A percentile compares a stretch with the other conserved stretches of the same genome.
Conservation (phyloP, 2,329 filamentous ascomycete genomes). For the Westerdykella aurantiaca region DNA sequence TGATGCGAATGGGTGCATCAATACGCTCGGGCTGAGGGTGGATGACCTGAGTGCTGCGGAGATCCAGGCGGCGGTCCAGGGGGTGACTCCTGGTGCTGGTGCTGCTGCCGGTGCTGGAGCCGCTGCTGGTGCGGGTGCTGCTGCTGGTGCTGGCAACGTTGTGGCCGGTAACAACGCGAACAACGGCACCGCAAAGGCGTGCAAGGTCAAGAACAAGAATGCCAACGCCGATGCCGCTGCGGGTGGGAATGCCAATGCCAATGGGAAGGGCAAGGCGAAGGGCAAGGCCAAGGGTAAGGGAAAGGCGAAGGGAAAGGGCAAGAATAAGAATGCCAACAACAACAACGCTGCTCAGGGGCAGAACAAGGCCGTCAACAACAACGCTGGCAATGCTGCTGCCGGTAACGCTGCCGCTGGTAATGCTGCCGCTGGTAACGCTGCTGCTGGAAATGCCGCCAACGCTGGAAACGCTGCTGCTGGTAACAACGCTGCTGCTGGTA, state of each 20-base stretch:
- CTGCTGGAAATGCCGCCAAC: background rate
- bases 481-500: background rate
- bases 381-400: background rate
- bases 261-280: conserved; percentile 1
- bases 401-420: conserved; percentile 1
- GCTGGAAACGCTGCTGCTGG: background rate
- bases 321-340: background rate
- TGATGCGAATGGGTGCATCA: conserved; percentile 51
- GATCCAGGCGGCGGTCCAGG: conserved; percentile 46
- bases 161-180: conserved; percentile 21
- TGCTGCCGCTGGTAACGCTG: background rate
- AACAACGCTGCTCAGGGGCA: background rate
- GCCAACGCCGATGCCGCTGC: background rate
- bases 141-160: conserved; percentile 6
- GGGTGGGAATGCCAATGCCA: background rate
- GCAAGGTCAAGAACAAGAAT: background rate
- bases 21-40: conserved; percentile 48
- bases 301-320: background rate
- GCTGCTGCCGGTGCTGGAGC: conserved; percentile 4
- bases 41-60: conserved; percentile 51
- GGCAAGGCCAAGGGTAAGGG: background rate
- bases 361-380: background rate
- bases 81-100: conserved; percentile 15
- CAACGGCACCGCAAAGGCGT: conserved; percentile 1
- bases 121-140: conserved; percentile 12